phyloP scores from a whole-genome alignment of 495 filamentous ascomycete genomes.

The Penicillium simplicissimum region DNA sequence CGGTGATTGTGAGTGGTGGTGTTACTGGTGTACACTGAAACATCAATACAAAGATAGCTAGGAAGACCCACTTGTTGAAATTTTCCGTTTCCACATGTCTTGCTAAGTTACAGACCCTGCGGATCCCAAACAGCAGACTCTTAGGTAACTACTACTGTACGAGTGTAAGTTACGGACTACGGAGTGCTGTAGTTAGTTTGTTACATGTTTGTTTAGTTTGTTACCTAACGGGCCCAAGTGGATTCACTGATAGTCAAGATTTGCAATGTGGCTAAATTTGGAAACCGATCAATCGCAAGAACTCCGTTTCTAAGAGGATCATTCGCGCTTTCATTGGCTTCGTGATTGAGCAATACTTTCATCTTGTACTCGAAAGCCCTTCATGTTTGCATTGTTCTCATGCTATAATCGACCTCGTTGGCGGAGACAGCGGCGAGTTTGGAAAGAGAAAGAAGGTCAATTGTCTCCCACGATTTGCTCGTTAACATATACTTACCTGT shows the following conservation, averaged over 20 bases:
- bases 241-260: background rate
- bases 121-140: background rate
- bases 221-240: background rate
- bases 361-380: background rate
- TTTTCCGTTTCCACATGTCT: conserved; percentile 10
- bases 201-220: too few relatives aligned
- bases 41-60: background rate
- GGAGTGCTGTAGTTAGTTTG: too few relatives aligned
- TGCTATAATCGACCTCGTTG: conserved; percentile 5
- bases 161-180: too few relatives aligned
- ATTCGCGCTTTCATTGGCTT: background rate
- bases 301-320: background rate
- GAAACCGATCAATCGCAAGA: background rate
- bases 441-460: conserved; percentile 16
- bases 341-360: background rate
- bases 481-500: background rate
- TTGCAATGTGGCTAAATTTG: background rate
- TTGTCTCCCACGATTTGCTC: background rate
- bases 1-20: background rate
- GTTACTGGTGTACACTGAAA: conserved; percentile 9
- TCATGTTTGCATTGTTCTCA: conserved; percentile 12
- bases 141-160: background rate
- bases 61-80: background rate
- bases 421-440: conserved; percentile 6
- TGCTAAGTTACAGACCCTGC: background rate